Evolutionary conservation across 164 flowering plant genomes (phyloP), one percentile per base, ranked within the genome.

Genomic region (Cinnamomum micranthum): DNA sequence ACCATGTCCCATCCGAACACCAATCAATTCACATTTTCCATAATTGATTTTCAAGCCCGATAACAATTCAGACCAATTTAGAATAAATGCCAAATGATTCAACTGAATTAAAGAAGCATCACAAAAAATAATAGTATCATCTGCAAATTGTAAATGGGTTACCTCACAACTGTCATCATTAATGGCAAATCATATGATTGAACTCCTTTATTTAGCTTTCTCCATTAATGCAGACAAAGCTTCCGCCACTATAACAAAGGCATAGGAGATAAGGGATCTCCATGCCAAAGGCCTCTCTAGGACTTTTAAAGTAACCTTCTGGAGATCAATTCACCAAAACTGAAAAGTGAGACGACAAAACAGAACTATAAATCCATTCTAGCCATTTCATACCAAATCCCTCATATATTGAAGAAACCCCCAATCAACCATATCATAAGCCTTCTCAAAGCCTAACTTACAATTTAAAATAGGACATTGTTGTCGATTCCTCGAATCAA

Each of bases 71-170:
- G 11, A 66, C 22, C 69, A 66, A 11, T 6, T 2, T n/a, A 66
- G 2, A n/a, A 66, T 25, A 15, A 15, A 7, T 17, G 10, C 27
- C 19, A 66, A 25, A 66, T 66, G 13, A 6, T 13, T 17, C n/a
- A 66, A 41, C 41, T 66, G 6, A 25, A 13, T 31, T 17, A 31
- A 22, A 66, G 9, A 17, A 6, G 14, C 11, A 66, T 31, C 31
- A 25, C 69, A 66, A 41, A 66, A 23, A 9, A 66, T 66, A 66
- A 66, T 66, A 25, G 17, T 66, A 25, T 66, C 69, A 66, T 66
- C 4, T 2, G 41, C 41, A 66, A n/a, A 66, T 25, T 66, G 20
- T 41, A 66, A 66, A 23, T 66, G 31, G 27, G 41, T n/a, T 25
- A 66, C 31, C 19, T 13, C 20, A 25, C 17, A 31, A 66, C 19